These are phyloP conservation scores for Nicotiana noctiflora DNA, from an alignment of 257 asterid species.

Conservation along the genomic window DNA sequence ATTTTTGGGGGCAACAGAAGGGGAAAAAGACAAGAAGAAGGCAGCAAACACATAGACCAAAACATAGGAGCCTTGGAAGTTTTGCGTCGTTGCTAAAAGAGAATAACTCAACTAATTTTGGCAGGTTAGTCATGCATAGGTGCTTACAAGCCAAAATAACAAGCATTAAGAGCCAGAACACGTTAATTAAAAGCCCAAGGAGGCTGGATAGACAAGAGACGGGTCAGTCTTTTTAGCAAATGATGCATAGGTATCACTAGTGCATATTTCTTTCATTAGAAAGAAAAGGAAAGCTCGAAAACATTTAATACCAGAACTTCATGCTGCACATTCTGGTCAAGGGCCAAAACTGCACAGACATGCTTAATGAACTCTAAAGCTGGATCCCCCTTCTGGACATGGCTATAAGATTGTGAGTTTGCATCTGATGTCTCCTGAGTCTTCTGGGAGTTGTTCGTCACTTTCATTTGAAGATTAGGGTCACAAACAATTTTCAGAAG, in stretches of 20 bases:
- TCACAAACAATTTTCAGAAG: conserved; percentile 76
- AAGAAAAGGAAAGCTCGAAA: background rate
- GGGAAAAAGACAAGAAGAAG: background rate
- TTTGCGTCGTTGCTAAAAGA: background rate
- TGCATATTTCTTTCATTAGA: background rate
- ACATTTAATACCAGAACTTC: conserved; percentile 76
- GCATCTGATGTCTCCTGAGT: conserved; percentile 29
- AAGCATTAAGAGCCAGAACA: background rate
- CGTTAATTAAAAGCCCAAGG: background rate
- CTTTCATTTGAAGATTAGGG: conserved; percentile 56
- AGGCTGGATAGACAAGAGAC: too few relatives aligned
- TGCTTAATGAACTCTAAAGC: conserved; percentile 88
- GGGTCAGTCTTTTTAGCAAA: background rate
- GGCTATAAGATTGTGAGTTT: conserved; percentile 32
- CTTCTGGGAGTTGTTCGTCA: conserved; percentile 36
- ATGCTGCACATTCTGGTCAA: conserved; percentile 90
- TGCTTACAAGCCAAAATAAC: background rate
- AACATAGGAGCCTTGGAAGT: background rate
- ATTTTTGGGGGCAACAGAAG: background rate
- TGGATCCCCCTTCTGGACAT: conserved; percentile 54
- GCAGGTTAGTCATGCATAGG: background rate
- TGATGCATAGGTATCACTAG: background rate
- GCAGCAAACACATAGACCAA: background rate
- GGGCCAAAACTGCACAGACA: conserved; percentile 86
- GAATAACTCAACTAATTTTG: background rate